These are phyloP conservation scores for Plasmodium fragile DNA, from an alignment of 169 alveolate genomes.

Conservation along the genomic window DNA sequence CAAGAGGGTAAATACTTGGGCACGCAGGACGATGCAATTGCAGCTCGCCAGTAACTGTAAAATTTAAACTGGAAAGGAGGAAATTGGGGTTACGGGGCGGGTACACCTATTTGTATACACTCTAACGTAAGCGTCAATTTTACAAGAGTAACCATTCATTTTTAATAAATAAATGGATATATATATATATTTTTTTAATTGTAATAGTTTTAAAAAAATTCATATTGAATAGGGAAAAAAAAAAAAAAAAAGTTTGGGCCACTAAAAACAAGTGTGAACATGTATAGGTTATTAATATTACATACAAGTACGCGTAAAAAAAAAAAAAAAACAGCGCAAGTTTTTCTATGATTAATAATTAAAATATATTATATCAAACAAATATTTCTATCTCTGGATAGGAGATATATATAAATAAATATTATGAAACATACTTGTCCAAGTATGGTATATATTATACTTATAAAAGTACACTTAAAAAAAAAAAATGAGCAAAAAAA, in stretches of 20 bases:
- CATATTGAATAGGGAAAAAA: neutral
- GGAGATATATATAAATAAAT: neutral
- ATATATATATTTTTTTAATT: neutral
- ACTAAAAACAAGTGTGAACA: neutral
- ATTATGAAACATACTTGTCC: neutral
- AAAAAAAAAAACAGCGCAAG: neutral
- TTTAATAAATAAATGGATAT: neutral
- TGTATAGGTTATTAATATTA: neutral
- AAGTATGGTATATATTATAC: neutral
- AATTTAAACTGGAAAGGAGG: neutral
- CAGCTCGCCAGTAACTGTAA: neutral
- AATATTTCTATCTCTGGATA: constrained; percentile 2
- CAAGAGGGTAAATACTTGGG: neutral
- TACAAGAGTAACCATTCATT: neutral
- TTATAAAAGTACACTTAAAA: neutral
- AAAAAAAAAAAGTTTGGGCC: neutral
- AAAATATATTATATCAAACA: neutral
- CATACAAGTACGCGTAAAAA: constrained; percentile 1
- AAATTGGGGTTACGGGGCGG: neutral
- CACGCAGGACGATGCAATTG: neutral
- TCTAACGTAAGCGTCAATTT: neutral
- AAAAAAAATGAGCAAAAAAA: neutral
- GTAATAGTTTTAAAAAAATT: neutral
- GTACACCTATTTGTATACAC: neutral
- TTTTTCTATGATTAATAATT: neutral